A percentile compares a stretch with the other conserved stretches of the same genome.
Evolutionary conservation across 2,329 filamentous ascomycete species (phyloP).

Genomic region (Cercospora brassicicola): DNA sequence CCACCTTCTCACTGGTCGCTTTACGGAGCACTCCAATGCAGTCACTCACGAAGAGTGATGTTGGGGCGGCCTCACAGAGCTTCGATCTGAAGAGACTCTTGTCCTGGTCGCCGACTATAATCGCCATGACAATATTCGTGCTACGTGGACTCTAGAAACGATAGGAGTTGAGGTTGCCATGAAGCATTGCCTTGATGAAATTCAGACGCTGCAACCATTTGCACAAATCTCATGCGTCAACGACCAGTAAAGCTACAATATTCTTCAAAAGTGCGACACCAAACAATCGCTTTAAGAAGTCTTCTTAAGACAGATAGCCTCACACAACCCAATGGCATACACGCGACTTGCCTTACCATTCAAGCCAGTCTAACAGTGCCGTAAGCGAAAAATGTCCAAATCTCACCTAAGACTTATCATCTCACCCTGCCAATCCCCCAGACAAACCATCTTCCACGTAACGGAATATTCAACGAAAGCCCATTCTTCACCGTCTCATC

Average conservation of each 20-base stretch:
- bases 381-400: neutral
- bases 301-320: neutral
- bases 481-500: neutral
- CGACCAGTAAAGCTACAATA: neutral
- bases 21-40: neutral
- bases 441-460: neutral
- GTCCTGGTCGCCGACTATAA: too few relatives aligned
- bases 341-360: too few relatives aligned
- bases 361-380: neutral
- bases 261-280: neutral
- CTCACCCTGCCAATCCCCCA: neutral
- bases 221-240: neutral
- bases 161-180: neutral
- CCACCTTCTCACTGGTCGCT: neutral
- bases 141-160: too few relatives aligned
- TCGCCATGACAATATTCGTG: too few relatives aligned
- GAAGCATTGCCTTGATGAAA: neutral
- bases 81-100: too few relatives aligned
- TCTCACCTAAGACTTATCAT: neutral
- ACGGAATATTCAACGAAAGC: neutral
- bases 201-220: neutral
- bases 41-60: neutral
- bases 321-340: neutral
- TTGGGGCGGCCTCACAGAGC: too few relatives aligned
- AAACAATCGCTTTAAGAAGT: neutral